Evolutionary conservation across 2,329 filamentous ascomycete genomes (phyloP).

Genomic region (Grosmannia serpens): DNA sequence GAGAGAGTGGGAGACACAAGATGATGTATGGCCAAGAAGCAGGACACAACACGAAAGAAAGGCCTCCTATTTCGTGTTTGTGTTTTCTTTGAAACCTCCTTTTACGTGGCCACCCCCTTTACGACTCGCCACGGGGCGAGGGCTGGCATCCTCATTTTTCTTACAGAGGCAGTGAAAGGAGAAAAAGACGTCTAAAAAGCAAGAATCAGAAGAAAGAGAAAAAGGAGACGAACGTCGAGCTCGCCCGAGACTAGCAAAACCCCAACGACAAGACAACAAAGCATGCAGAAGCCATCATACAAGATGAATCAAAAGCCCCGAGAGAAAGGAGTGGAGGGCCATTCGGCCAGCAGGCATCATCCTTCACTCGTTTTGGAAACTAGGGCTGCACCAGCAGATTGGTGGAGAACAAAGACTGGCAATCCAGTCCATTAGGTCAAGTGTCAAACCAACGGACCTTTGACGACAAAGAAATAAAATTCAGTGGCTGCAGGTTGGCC

Average conservation of each 20-base stretch:
- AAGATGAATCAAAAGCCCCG: background rate
- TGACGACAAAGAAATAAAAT: slow-evolving; percentile 6
- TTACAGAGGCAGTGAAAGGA: background rate
- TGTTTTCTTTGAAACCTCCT: background rate
- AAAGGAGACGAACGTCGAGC: background rate
- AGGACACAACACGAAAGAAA: background rate
- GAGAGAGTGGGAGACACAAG: background rate
- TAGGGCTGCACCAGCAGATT: background rate
- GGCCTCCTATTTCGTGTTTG: background rate
- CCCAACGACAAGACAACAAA: slow-evolving; percentile 5
- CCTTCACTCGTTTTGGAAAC: background rate
- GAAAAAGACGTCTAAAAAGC: background rate
- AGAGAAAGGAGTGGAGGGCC: background rate
- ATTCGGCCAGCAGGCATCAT: slow-evolving; percentile 2
- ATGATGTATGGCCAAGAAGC: background rate
- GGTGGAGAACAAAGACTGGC: slow-evolving; percentile 11
- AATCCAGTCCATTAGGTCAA: slow-evolving; percentile 6
- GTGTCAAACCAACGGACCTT: slow-evolving; percentile 9
- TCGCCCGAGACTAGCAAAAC: background rate
- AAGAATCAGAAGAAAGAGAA: background rate
- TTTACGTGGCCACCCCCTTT: background rate
- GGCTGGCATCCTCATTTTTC: too few relatives aligned
- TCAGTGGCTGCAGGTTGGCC: background rate
- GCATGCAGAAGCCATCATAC: slow-evolving; percentile 1
- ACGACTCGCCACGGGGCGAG: background rate